Percentiles rank a stretch among this genome's conserved stretches.
Conservation (phyloP, 2,329 filamentous ascomycete species). For the Plectosphaerella plurivora region DNA sequence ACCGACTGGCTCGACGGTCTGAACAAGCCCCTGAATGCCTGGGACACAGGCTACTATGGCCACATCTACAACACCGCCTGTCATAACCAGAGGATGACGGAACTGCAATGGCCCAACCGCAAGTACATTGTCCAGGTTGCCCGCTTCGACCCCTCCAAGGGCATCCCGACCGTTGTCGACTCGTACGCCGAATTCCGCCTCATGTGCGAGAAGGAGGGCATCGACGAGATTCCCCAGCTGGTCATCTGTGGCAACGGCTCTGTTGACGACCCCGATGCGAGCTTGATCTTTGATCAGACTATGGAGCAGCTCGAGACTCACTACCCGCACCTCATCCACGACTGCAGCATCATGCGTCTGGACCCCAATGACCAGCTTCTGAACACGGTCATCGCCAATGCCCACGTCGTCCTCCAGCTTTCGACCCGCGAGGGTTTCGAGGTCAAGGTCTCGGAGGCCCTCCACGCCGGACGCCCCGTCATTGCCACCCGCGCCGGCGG, state of each 20-base stretch:
- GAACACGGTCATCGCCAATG: slow-evolving; percentile 69
- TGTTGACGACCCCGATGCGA: slow-evolving; percentile 75
- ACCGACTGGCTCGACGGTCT: slow-evolving; percentile 82
- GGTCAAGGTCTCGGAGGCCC: slow-evolving; percentile 79
- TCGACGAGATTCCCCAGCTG: slow-evolving; percentile 61
- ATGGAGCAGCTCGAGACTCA: slow-evolving; percentile 60
- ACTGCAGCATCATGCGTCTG: slow-evolving; percentile 72
- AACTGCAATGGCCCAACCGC: slow-evolving; percentile 52
- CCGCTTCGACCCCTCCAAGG: slow-evolving; percentile 80
- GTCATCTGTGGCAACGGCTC: slow-evolving; percentile 76
- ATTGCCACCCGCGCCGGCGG: slow-evolving; percentile 75
- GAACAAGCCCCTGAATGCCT: slow-evolving; percentile 69
- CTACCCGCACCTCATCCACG: slow-evolving; percentile 57
- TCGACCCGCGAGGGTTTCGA: slow-evolving; percentile 82
- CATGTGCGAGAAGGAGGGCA: slow-evolving; percentile 47
- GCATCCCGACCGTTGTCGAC: slow-evolving; percentile 72
- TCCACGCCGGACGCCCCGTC: slow-evolving; percentile 75
- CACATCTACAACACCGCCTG: slow-evolving; percentile 66
- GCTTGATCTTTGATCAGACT: slow-evolving; percentile 66
- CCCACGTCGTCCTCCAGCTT: slow-evolving; percentile 71
- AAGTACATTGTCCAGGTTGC: slow-evolving; percentile 78
- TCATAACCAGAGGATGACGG: slow-evolving; percentile 55
- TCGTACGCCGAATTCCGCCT: slow-evolving; percentile 70
- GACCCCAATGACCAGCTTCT: slow-evolving; percentile 76
- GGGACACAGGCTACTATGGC: slow-evolving; percentile 70